phyloP scores from a whole-genome alignment of 2,329 filamentous ascomycete species.

The Colletotrichum lindemuthianum region DNA sequence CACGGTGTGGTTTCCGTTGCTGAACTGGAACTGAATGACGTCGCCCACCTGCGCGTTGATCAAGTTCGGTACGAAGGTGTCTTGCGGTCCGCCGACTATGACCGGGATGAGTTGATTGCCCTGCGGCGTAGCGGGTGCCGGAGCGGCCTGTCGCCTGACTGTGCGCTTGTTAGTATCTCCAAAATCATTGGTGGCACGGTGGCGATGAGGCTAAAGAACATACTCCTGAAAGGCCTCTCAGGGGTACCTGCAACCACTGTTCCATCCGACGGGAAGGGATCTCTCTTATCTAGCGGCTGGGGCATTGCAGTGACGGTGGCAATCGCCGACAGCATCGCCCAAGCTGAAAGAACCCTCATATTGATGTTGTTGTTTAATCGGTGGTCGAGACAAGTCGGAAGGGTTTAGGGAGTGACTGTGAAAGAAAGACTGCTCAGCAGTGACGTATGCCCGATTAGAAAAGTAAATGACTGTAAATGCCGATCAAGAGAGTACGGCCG shows the following conservation, averaged over 20 bases:
- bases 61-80: constrained; percentile 50
- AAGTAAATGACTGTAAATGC: constrained; percentile 29
- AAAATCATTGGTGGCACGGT: background rate
- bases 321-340: constrained; percentile 12
- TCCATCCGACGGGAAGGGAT: constrained; percentile 28
- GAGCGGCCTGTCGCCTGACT: constrained; percentile 31
- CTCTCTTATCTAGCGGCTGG: constrained; percentile 23
- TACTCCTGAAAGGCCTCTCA: constrained; percentile 26
- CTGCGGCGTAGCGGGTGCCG: constrained; percentile 26
- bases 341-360: constrained; percentile 28
- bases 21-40: constrained; percentile 56
- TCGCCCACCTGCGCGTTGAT: constrained; percentile 48
- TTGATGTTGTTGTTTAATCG: background rate
- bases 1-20: constrained; percentile 54
- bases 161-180: background rate
- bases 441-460: constrained; percentile 16
- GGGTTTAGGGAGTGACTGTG: constrained; percentile 11
- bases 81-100: constrained; percentile 49
- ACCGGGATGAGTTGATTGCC: constrained; percentile 42
- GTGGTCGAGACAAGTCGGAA: background rate
- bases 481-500: constrained; percentile 18
- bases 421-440: constrained; percentile 29
- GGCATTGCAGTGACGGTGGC: constrained; percentile 28
- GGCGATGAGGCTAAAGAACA: background rate
- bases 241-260: constrained; percentile 25